Conservation (phyloP, 768 basidiomycete genomes). For the Gymnopilus dilepis region DNA sequence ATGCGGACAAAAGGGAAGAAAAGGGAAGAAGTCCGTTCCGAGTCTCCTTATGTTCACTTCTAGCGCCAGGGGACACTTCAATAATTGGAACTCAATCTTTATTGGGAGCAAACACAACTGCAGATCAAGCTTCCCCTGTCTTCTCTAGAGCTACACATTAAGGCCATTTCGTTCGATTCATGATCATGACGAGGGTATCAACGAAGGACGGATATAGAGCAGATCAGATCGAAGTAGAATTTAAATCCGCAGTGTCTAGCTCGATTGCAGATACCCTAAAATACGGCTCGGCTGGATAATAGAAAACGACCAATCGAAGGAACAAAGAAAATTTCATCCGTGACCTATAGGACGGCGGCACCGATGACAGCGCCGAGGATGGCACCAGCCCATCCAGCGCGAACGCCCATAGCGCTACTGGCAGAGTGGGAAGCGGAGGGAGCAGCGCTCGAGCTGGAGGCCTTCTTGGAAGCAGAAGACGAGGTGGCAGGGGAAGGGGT, state of each 20-base stretch:
- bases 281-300: neutral
- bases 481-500: slow-evolving; percentile 23
- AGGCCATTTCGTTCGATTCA: neutral
- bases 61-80: too few species aligned
- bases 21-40: too few species aligned
- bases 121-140: neutral
- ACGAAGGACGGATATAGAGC: slow-evolving; percentile 6
- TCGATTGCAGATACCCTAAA: neutral
- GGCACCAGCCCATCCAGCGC: slow-evolving; percentile 18
- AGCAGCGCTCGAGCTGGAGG: slow-evolving; percentile 22
- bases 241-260: neutral
- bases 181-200: slow-evolving; percentile 9
- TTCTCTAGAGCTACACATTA: neutral
- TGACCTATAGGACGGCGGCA: slow-evolving; percentile 5
- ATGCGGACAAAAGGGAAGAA: too few species aligned
- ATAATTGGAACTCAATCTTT: neutral
- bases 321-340: slow-evolving; percentile 1
- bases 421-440: slow-evolving; percentile 21
- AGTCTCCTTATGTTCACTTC: too few species aligned
- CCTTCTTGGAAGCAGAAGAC: slow-evolving; percentile 23
- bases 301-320: slow-evolving; percentile 5
- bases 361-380: slow-evolving; percentile 16
- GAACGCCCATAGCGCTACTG: slow-evolving; percentile 29
- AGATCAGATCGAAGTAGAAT: neutral
- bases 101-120: neutral